Conservation (phyloP, 495 filamentous ascomycete genomes). For the Penicillium cinerascens region DNA sequence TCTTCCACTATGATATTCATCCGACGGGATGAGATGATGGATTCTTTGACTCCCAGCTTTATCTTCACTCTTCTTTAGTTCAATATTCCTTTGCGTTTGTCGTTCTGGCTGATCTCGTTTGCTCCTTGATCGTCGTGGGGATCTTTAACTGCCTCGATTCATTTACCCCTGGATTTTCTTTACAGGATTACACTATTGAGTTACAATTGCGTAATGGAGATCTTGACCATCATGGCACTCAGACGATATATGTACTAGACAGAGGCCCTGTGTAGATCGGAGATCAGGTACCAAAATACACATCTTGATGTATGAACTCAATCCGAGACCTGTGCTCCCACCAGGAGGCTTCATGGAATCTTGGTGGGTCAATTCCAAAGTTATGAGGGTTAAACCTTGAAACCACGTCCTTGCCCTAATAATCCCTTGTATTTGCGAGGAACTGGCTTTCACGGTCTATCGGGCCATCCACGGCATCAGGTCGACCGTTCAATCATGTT, state of each 20-base stretch:
- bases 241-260: not conserved
- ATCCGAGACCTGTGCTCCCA: too few relatives aligned
- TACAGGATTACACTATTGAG: not conserved
- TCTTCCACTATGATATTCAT: not conserved
- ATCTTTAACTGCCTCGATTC: not conserved
- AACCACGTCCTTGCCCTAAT: too few relatives aligned
- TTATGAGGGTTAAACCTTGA: too few relatives aligned
- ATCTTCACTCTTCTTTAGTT: too few relatives aligned
- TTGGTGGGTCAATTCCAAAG: too few relatives aligned
- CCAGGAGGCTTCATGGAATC: too few relatives aligned
- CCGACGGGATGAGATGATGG: not conserved
- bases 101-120: not conserved
- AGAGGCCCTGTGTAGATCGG: not conserved
- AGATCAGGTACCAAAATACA: too few relatives aligned
- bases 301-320: too few relatives aligned
- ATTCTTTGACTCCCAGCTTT: not conserved
- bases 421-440: too few relatives aligned
- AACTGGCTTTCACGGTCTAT: too few relatives aligned
- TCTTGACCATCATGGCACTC: not conserved
- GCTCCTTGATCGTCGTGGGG: not conserved
- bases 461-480: too few relatives aligned
- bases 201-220: not conserved
- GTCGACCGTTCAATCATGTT: too few relatives aligned
- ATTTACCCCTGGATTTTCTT: not conserved
- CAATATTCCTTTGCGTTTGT: not conserved